phyloP scores from a whole-genome alignment of 192 early-diverging fungal species.

The Phycomyces blakesleeanus region DNA sequence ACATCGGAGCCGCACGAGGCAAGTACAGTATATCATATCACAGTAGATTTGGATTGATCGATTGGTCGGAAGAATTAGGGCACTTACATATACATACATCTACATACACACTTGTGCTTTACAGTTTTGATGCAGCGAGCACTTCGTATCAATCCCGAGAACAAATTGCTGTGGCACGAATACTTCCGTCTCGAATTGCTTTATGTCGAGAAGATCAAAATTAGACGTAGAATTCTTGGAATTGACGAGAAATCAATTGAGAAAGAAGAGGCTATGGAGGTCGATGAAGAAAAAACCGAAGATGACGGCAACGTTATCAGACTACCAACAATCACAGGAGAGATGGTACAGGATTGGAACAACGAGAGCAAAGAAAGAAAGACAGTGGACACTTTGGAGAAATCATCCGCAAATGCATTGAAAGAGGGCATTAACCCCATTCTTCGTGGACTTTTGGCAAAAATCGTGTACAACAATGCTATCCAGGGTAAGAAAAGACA shows the following conservation, averaged over 20 bases:
- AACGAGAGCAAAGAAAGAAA: conserved; percentile 37
- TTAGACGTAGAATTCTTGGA: conserved; percentile 76
- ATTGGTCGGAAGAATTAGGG: background rate
- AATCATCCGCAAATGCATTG: conserved; percentile 46
- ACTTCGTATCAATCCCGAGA: conserved; percentile 74
- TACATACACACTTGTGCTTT: background rate
- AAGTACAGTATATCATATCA: too few relatives aligned
- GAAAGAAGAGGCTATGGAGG: conserved; percentile 35
- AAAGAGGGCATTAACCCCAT: conserved; percentile 60
- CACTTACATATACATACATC: background rate
- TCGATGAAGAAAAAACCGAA: conserved; percentile 30
- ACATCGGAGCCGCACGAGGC: conserved; percentile 75
- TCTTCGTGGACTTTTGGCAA: conserved; percentile 69
- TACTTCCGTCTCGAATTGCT: conserved; percentile 92
- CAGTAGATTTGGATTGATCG: too few relatives aligned
- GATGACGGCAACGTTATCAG: conserved; percentile 50
- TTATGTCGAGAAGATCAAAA: conserved; percentile 82
- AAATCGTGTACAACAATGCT: conserved; percentile 76
- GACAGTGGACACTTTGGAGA: conserved; percentile 35
- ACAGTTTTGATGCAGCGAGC: conserved; percentile 80
- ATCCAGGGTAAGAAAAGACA: conserved; percentile 49
- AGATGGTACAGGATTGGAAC: conserved; percentile 42
- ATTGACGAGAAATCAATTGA: conserved; percentile 41
- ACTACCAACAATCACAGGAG: conserved; percentile 53
- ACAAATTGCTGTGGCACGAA: conserved; percentile 79